phyloP scores from a whole-genome alignment of 139 green algal genomes.

The Coelastrella sp. region DNA sequence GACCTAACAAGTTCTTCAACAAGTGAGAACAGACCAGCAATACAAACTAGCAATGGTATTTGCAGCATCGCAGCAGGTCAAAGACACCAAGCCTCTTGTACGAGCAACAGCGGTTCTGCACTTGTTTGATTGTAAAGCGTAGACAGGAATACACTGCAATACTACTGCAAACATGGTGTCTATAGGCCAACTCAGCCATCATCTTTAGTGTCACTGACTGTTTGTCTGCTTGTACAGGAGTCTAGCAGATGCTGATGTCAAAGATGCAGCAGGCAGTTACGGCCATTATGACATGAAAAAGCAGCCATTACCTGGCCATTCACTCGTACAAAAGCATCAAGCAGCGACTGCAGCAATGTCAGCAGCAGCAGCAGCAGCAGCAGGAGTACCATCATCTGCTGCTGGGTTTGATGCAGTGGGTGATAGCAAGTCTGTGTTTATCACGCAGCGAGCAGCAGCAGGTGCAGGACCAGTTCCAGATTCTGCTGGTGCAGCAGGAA shows the following conservation, averaged over 20 bases:
- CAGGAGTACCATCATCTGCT: background rate
- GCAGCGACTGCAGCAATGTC: conserved; percentile 5
- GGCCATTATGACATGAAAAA: background rate
- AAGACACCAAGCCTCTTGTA: too few species aligned
- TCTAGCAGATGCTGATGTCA: background rate
- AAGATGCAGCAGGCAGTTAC: conserved; percentile 24
- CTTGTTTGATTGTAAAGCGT: too few species aligned
- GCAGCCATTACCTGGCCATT: conserved; percentile 2
- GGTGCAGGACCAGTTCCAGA: too few species aligned
- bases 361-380: background rate
- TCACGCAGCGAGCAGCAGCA: conserved; percentile 44
- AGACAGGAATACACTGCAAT: too few species aligned
- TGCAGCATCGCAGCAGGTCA: background rate
- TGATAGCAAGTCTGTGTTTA: conserved; percentile 12
- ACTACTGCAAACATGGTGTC: too few species aligned
- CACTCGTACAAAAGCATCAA: conserved; percentile 29
- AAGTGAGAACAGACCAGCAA: background rate
- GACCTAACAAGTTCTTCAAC: conserved; percentile 40
- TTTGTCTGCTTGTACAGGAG: background rate
- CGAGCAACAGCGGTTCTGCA: too few species aligned
- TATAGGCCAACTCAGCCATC: too few species aligned
- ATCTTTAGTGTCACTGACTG: background rate
- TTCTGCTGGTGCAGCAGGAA: background rate
- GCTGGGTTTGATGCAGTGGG: background rate
- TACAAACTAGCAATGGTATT: background rate